Evolutionary conservation across 345 rosid species (phyloP), one percentile per base, ranked within the genome.

Genomic region (Acer yangbiense): DNA sequence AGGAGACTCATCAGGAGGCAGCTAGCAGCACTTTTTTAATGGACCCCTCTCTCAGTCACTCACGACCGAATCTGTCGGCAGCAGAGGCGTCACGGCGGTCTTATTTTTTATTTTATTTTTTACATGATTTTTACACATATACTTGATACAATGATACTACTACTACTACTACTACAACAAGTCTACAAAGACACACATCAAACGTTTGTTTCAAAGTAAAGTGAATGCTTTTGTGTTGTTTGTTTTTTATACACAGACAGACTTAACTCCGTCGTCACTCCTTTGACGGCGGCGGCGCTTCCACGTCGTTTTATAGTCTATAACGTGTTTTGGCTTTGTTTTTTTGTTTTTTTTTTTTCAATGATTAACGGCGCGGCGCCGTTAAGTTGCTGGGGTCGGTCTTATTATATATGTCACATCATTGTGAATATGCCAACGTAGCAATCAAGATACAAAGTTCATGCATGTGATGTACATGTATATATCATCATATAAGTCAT

Each of bases 21-120:
- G 32, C 32, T 29, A 29, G 32, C 32, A 35, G 39, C 39, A 35
- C 39, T 35, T 14, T 50, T 50, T 50, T 2, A 50, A 50, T 50
- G 55, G 55, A 50, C 62, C 74, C 60, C 68, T 25, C 39, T 35
- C 39, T 35, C 39, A 35, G 39, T 35, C 39, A 3, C 6, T 35
- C 46, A 9, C 46, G 23, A 75, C 52, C 46, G 82, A 79, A 79
- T 79, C 82, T 81, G 86, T 81, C 81, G 83, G 87, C 76, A 76
- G 43, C 83, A 75, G 85, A 57, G 74, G 76, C 69, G 80, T 80
- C 82, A 77, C 83, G 75, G 78, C 74, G 67, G 81, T 78, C 74
- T 66, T 57, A 35, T 6, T 60, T 9, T 60, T 60, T n/a, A 1
- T n/a, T 7, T 60, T 3, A n/a, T n/a, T n/a, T 10, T 60, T 10